Conservation (phyloP, 352 stramenopile genomes). For the Globisporangium canariense region DNA sequence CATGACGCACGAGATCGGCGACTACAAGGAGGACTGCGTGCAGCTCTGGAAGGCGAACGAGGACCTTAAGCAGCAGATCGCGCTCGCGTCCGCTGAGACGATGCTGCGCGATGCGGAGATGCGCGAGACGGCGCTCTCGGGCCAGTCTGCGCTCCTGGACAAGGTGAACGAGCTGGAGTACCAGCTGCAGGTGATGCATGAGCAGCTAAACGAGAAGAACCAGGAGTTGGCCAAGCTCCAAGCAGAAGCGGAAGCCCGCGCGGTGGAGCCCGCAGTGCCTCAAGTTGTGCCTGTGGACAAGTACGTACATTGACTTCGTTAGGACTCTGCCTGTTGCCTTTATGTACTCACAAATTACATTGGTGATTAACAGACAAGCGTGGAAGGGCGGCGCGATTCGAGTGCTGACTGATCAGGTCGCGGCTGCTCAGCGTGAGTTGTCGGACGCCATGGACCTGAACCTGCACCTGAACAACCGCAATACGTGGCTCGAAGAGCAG, state of each 20-base stretch:
- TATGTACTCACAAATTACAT: neutral
- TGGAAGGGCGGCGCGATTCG: conserved; percentile 58
- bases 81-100: conserved; percentile 45
- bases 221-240: conserved; percentile 45
- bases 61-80: conserved; percentile 74
- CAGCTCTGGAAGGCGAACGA: conserved; percentile 79
- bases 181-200: conserved; percentile 53
- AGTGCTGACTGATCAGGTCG: conserved; percentile 69
- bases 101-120: conserved; percentile 59
- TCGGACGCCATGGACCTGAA: conserved; percentile 85
- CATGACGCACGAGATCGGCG: conserved; percentile 53
- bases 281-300: conserved; percentile 21
- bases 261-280: neutral
- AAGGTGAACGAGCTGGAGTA: conserved; percentile 62
- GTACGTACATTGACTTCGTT: conserved; percentile 22
- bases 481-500: conserved; percentile 76
- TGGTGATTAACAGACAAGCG: conserved; percentile 11
- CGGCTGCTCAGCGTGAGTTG: conserved; percentile 63
- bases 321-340: neutral
- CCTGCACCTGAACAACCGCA: conserved; percentile 73
- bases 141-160: conserved; percentile 41
- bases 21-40: conserved; percentile 81
- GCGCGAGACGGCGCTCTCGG: conserved; percentile 51
- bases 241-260: conserved; percentile 25
- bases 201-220: conserved; percentile 57